Percentiles rank a stretch among this genome's conserved stretches.
phyloP scores from a whole-genome alignment of 2,329 filamentous ascomycete genomes.

The Sclerotinia trifoliorum region DNA sequence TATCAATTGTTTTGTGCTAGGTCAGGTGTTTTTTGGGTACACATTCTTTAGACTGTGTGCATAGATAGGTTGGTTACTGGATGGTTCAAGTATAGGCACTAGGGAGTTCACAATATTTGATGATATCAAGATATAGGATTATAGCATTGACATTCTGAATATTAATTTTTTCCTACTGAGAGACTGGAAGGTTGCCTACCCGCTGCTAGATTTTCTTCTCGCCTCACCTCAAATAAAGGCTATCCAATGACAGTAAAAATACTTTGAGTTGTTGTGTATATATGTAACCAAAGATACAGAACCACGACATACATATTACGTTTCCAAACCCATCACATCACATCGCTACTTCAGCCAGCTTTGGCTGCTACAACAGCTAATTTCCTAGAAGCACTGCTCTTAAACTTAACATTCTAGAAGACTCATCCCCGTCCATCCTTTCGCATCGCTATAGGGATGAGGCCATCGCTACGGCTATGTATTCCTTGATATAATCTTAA shows the following conservation, averaged over 20 bases:
- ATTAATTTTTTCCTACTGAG: background rate
- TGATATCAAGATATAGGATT: constrained; percentile 6
- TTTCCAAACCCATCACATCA: too few relatives aligned
- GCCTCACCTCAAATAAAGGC: too few relatives aligned
- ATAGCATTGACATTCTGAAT: constrained; percentile 1
- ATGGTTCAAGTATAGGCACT: background rate
- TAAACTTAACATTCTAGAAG: too few relatives aligned
- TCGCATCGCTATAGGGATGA: too few relatives aligned
- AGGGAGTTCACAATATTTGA: background rate
- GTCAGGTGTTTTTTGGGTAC: background rate
- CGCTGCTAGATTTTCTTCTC: background rate
- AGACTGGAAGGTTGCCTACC: background rate
- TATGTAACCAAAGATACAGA: background rate
- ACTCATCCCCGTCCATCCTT: too few relatives aligned
- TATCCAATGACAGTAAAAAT: background rate
- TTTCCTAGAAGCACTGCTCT: too few relatives aligned
- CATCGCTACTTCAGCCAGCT: too few relatives aligned
- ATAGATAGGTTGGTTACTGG: background rate
- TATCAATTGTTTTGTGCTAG: constrained; percentile 2
- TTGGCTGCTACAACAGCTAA: too few relatives aligned
- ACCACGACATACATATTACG: too few relatives aligned
- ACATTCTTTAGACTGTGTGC: constrained; percentile 5
- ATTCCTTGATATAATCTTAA: too few relatives aligned
- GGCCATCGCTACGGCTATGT: too few relatives aligned
- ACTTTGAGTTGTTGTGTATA: background rate